Evolutionary conservation across 441 rosid genomes (phyloP).

Genomic region (Adansonia madagascariensis): DNA sequence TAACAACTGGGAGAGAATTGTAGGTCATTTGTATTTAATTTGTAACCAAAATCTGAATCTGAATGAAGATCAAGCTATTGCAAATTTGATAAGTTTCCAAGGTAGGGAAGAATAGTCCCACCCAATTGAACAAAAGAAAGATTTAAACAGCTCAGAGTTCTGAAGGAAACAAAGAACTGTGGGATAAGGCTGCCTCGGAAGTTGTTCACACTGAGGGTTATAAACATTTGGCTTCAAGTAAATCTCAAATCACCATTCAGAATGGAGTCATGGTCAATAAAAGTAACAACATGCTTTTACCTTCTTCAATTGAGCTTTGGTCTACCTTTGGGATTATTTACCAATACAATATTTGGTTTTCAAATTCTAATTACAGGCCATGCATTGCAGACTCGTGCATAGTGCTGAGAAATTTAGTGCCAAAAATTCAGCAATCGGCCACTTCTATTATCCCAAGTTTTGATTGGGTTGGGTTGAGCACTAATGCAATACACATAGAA

Average conservation of each 20-base stretch:
- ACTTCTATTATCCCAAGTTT: not conserved
- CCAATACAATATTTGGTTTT: not conserved
- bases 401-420: not conserved
- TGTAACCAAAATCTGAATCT: not conserved
- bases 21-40: conserved; percentile 21
- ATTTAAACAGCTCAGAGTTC: conserved; percentile 24
- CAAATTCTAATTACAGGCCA: not conserved
- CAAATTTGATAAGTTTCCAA: conserved; percentile 40
- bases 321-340: not conserved
- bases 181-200: not conserved
- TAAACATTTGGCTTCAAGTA: not conserved
- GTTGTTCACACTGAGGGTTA: too few species aligned
- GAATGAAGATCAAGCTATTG: conserved; percentile 35
- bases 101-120: conserved; percentile 35
- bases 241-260: not conserved
- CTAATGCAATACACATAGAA: not conserved
- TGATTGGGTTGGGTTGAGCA: not conserved
- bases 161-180: not conserved
- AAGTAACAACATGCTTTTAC: not conserved
- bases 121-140: conserved; percentile 36
- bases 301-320: not conserved
- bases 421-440: not conserved
- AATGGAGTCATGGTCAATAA: not conserved
- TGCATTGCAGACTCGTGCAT: not conserved
- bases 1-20: not conserved